Conservation (phyloP, 306 rosid species). For the peach (Prunus persica) region DNA sequence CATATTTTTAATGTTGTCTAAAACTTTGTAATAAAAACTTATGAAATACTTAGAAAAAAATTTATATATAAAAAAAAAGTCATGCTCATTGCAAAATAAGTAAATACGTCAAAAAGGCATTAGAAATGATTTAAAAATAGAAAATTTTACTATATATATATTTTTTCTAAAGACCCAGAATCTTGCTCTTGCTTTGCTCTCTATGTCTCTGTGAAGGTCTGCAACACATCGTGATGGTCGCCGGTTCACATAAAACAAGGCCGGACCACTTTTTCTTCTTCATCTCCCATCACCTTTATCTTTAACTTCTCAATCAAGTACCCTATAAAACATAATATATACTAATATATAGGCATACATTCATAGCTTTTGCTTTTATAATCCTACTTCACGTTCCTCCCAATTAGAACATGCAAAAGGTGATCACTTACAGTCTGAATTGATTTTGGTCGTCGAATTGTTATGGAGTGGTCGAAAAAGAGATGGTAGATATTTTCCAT, state of each 20-base stretch:
- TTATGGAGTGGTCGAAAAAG: constrained; percentile 56
- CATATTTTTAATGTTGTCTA: too few relatives aligned
- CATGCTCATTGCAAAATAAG: too few relatives aligned
- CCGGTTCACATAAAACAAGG: constrained; percentile 49
- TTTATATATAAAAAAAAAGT: too few relatives aligned
- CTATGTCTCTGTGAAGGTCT: constrained; percentile 22
- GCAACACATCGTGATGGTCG: constrained; percentile 60
- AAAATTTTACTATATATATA: too few relatives aligned
- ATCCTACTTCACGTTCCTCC: background rate
- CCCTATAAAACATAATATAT: constrained; percentile 5
- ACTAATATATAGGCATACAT: background rate
- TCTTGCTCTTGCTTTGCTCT: constrained; percentile 27
- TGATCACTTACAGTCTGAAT: background rate
- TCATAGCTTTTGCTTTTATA: constrained; percentile 10
- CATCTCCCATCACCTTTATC: constrained; percentile 12
- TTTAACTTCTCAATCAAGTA: constrained; percentile 33
- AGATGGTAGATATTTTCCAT: constrained; percentile 16
- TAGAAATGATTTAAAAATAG: too few relatives aligned
- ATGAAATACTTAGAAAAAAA: too few relatives aligned
- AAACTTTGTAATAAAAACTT: too few relatives aligned
- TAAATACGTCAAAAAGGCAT: too few relatives aligned
- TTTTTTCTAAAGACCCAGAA: constrained; percentile 20
- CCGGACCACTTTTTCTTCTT: constrained; percentile 21
- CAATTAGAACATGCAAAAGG: constrained; percentile 27
- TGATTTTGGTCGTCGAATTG: constrained; percentile 15